phyloP scores from a whole-genome alignment of 768 basidiomycete genomes.

The Tricholoma sp. region DNA sequence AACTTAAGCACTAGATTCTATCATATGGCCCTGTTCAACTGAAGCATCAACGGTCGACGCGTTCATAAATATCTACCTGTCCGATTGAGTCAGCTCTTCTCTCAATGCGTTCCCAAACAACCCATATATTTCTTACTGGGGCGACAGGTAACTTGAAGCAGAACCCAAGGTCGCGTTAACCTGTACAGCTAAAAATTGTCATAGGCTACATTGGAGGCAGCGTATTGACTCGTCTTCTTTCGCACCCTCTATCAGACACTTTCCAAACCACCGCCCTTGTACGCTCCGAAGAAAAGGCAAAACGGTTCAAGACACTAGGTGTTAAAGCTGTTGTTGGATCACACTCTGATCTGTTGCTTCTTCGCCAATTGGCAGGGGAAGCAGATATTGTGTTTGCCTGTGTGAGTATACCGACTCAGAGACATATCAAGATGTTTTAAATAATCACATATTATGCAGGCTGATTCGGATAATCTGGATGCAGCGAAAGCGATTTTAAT shows the following conservation, averaged over 20 bases:
- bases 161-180: background rate
- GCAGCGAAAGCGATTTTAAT: slow-evolving; percentile 34
- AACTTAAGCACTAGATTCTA: too few relatives aligned
- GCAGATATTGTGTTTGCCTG: slow-evolving; percentile 43
- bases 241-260: slow-evolving; percentile 33
- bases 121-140: slow-evolving; percentile 41
- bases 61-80: too few relatives aligned
- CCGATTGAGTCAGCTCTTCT: background rate
- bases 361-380: slow-evolving; percentile 34
- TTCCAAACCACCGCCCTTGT: slow-evolving; percentile 44
- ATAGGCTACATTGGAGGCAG: slow-evolving; percentile 56
- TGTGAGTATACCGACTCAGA: slow-evolving; percentile 19
- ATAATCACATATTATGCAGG: slow-evolving; percentile 18
- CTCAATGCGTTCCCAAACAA: slow-evolving; percentile 8
- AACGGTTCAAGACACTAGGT: slow-evolving; percentile 27
- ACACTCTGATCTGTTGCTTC: slow-evolving; percentile 30
- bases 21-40: too few relatives aligned
- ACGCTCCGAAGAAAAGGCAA: slow-evolving; percentile 35
- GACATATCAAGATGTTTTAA: background rate
- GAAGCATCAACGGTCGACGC: too few relatives aligned
- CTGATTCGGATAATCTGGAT: slow-evolving; percentile 33
- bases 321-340: slow-evolving; percentile 37
- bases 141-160: slow-evolving; percentile 41
- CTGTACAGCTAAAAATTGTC: background rate
- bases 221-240: slow-evolving; percentile 41